Evolutionary conservation across 495 filamentous ascomycete species (phyloP).

Genomic region (Viridothelium virens): DNA sequence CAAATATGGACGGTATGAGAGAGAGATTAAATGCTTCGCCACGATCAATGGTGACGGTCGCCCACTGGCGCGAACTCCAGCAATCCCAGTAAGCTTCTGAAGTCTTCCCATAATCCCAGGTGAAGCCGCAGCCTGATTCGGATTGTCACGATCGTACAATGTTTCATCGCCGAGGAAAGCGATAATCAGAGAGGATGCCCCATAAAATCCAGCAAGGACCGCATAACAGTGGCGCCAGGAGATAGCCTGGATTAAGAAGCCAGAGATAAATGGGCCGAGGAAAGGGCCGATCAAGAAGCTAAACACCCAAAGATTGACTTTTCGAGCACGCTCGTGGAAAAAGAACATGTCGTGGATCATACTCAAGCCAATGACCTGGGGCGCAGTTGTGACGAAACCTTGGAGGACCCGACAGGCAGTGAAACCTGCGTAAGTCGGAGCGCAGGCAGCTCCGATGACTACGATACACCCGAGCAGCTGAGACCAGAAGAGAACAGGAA

Average conservation of each 20-base stretch:
- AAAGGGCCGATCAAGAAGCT: conserved; percentile 49
- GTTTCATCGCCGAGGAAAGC: conserved; percentile 45
- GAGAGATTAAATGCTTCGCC: conserved; percentile 20
- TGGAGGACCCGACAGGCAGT: conserved; percentile 54
- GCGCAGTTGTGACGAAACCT: conserved; percentile 54
- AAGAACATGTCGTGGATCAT: conserved; percentile 61
- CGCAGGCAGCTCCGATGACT: conserved; percentile 47
- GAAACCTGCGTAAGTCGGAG: conserved; percentile 47
- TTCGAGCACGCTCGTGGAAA: conserved; percentile 54
- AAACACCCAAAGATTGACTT: conserved; percentile 55
- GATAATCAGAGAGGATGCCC: conserved; percentile 37
- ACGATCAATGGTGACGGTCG: conserved; percentile 21
- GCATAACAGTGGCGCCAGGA: conserved; percentile 13
- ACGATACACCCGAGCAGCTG: conserved; percentile 40
- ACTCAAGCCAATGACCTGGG: conserved; percentile 50
- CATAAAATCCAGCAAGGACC: conserved; percentile 40
- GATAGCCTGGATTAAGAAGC: conserved; percentile 44
- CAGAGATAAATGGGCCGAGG: conserved; percentile 51
- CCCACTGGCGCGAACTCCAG: conserved; percentile 20
- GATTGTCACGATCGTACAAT: conserved; percentile 32
- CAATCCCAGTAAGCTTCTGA: conserved; percentile 26
- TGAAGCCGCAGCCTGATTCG: conserved; percentile 13
- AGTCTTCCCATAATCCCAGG: conserved; percentile 19
- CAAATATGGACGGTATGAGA: conserved; percentile 28
- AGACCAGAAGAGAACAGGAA: conserved; percentile 53